Percentiles rank a stretch among this genome's conserved stretches.
Conservation (phyloP, 1,284 basidiomycete species). For the Amylostereum areolatum region DNA sequence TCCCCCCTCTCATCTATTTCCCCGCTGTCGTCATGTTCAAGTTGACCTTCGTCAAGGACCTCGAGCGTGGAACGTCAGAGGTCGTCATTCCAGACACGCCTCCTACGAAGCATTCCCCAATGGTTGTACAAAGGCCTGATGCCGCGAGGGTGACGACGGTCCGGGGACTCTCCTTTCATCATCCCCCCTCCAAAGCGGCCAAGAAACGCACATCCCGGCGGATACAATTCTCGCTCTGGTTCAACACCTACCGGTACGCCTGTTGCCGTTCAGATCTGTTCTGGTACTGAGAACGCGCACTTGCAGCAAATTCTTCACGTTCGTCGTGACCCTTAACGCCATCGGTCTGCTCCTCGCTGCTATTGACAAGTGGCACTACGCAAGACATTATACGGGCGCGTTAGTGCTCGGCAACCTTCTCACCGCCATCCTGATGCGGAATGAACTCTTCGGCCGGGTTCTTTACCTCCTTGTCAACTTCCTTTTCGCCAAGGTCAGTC, state of each 20-base stretch:
- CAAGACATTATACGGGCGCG: slow-evolving; percentile 51
- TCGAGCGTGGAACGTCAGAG: slow-evolving; percentile 21
- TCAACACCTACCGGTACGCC: slow-evolving; percentile 57
- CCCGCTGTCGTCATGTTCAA: slow-evolving; percentile 15
- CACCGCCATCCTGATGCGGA: slow-evolving; percentile 36
- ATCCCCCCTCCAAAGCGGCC: slow-evolving; percentile 11
- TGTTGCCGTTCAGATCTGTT: slow-evolving; percentile 1
- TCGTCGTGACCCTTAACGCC: slow-evolving; percentile 46
- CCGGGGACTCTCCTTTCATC: too few species aligned
- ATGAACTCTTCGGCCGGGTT: slow-evolving; percentile 54
- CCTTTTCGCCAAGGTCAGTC: slow-evolving; percentile 52
- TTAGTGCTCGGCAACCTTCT: slow-evolving; percentile 50
- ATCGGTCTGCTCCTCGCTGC: slow-evolving; percentile 45
- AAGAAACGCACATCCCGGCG: slow-evolving; percentile 29
- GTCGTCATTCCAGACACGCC: slow-evolving; percentile 13
- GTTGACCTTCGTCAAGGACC: slow-evolving; percentile 17
- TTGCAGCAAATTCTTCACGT: slow-evolving; percentile 53
- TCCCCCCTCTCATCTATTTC: slow-evolving; percentile 8
- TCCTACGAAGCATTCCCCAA: too few species aligned
- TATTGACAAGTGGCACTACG: slow-evolving; percentile 49
- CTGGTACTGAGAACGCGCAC: neutral
- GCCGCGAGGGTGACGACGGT: too few species aligned
- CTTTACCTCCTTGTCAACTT: slow-evolving; percentile 54
- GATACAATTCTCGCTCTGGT: slow-evolving; percentile 54
- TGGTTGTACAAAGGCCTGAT: too few species aligned